These are phyloP conservation scores for Gillenia trifoliata DNA, from an alignment of 306 rosid genomes.

Conservation along the genomic window DNA sequence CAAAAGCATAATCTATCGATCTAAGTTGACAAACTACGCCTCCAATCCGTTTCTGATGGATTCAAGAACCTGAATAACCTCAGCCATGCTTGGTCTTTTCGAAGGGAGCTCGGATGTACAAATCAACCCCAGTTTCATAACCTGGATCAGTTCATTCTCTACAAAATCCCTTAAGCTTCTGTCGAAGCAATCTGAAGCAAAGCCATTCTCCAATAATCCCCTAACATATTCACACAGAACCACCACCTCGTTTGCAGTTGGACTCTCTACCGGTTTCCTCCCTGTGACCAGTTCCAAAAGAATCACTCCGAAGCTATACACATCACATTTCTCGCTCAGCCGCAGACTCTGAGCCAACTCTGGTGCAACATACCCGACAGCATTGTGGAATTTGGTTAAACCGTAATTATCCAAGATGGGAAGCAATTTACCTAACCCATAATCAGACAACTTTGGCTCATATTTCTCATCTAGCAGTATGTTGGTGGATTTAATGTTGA, in stretches of 20 bases:
- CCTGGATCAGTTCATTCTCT: conserved; percentile 89
- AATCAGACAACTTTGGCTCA: conserved; percentile 85
- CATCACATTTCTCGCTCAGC: conserved; percentile 90
- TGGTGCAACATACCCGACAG: conserved; percentile 93
- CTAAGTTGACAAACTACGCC: conserved; percentile 25
- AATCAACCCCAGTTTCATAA: conserved; percentile 82
- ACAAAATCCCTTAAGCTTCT: conserved; percentile 61
- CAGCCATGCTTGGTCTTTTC: conserved; percentile 97
- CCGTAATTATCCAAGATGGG: conserved; percentile 81
- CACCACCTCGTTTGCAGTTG: conserved; percentile 70
- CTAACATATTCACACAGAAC: conserved; percentile 88
- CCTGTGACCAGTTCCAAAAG: conserved; percentile 95
- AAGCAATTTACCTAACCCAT: conserved; percentile 82
- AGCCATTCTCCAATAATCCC: conserved; percentile 64
- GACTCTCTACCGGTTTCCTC: conserved; percentile 96
- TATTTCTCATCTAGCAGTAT: conserved; percentile 77
- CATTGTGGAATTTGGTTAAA: conserved; percentile 73
- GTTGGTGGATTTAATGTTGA: conserved; percentile 89
- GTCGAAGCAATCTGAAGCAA: conserved; percentile 84
- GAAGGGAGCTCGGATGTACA: conserved; percentile 85
- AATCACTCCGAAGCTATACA: conserved; percentile 88
- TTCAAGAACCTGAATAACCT: conserved; percentile 95
- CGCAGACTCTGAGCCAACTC: conserved; percentile 90
- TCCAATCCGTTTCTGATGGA: conserved; percentile 86
- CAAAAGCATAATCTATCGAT: neutral